Evolutionary conservation across 805 yeast species (phyloP).

Genomic region (Saccharomyces kudriavzevii): DNA sequence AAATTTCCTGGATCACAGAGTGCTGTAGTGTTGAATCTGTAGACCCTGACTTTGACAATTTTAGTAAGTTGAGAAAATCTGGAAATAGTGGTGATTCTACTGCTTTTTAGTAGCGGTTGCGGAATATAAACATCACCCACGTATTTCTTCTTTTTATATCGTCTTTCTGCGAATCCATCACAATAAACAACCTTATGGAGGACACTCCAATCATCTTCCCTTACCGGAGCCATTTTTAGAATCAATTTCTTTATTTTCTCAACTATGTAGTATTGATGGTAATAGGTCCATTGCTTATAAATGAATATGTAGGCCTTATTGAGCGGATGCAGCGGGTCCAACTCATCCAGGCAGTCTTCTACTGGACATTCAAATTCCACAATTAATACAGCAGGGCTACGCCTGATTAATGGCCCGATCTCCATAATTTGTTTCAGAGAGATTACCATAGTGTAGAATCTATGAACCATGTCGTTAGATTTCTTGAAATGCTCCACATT

Average conservation of each 20-base stretch:
- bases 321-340: background rate
- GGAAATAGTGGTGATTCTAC: background rate
- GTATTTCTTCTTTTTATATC: background rate
- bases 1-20: background rate
- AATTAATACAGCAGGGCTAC: background rate
- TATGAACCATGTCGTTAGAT: background rate
- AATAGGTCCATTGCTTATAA: background rate
- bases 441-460: background rate
- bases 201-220: background rate
- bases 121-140: background rate
- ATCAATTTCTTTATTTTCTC: background rate
- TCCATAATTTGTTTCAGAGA: background rate
- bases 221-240: background rate
- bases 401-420: background rate
- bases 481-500: background rate
- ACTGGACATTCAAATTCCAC: background rate
- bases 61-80: background rate
- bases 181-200: background rate
- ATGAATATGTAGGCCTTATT: background rate
- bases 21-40: background rate
- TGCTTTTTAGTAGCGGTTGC: background rate
- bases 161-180: background rate
- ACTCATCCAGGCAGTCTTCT: background rate
- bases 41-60: background rate
- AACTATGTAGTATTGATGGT: background rate